Conservation (phyloP, 495 filamentous ascomycete genomes). For the Tricharina praecox region DNA sequence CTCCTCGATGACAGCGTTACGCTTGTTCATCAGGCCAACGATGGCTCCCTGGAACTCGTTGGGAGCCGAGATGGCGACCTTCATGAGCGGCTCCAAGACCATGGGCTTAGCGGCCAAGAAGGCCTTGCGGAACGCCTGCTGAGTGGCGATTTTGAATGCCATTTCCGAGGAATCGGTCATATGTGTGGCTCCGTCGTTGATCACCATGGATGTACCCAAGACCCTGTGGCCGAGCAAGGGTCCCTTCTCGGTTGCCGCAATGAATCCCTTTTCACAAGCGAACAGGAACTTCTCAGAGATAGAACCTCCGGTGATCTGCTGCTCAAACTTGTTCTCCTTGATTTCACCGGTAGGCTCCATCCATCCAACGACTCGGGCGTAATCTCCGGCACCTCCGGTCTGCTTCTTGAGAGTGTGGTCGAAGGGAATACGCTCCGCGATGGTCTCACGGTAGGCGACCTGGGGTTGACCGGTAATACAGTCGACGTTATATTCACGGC, state of each 20-base stretch:
- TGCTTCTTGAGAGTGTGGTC: conserved; percentile 95
- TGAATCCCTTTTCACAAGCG: conserved; percentile 93
- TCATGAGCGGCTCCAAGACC: conserved; percentile 94
- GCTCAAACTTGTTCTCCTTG: conserved; percentile 67
- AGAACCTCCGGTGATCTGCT: conserved; percentile 69
- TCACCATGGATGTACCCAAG: conserved; percentile 71
- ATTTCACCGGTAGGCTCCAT: conserved; percentile 68
- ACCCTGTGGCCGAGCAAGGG: conserved; percentile 89
- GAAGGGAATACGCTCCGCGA: conserved; percentile 57
- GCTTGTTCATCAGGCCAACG: conserved; percentile 88
- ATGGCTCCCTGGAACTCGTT: conserved; percentile 97
- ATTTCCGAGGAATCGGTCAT: conserved; percentile 97
- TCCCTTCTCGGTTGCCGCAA: conserved; percentile 66
- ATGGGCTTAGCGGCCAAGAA: conserved; percentile 62
- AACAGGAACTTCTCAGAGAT: conserved; percentile 94
- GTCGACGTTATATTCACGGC: conserved; percentile 90
- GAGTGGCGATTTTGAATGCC: conserved; percentile 92
- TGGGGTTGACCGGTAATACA: conserved; percentile 91
- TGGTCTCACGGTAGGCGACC: conserved; percentile 93
- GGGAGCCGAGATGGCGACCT: conserved; percentile 86
- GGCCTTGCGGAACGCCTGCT: conserved; percentile 92
- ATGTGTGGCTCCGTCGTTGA: conserved; percentile 95
- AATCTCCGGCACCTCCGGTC: conserved; percentile 91
- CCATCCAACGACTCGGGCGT: conserved; percentile 77
- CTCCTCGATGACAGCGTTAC: conserved; percentile 84